Base-by-base conservation (phyloP, 2,329 filamentous ascomycete genomes). In the Cordyceps tenuipes region DNA sequence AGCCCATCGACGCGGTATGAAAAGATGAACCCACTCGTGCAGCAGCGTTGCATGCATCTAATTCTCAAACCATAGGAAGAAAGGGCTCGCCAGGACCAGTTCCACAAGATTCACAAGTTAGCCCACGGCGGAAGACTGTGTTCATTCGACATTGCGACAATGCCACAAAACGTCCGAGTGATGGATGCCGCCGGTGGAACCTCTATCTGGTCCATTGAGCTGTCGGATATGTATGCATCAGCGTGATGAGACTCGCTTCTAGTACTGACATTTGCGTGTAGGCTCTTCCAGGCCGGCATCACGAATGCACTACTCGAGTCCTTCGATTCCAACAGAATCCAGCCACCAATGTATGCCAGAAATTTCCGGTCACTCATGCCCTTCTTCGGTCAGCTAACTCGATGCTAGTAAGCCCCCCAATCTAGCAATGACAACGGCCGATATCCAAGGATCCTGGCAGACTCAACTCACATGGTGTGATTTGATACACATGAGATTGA, bases 121-220 rank as follows among this genome's bases (percentile, higher is more conserved):
- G 84, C 84, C 54, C 84, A 87, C 63, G 77, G 80, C 43, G 71
- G 78, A 2, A 66, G 66, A 36, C 64, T 69, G 2, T 71, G 60
- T 59, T 64, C 58, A 31, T 60, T 2, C 2, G 23, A 23, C 4
- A 4, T 23, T 23, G 4, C 2, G 23, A 4, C 2, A 23, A 62
- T 59, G 63, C 46, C 36, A 63, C 66, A 26, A 58, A 51, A 57
- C 62, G 29, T 47, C 19, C 63, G 58, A 51, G 58, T 88, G 52
- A 69, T 88, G 47, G 85, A 88, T 67, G 70, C 96, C 58, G 93
- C 91, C 47, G 92, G 88, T 64, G 93, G 92, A 21, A 96, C 91
- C 1, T 91, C 91, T 44, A 93, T 96, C 63, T 97, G 93, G 93
- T 84, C 88, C 46, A 89, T 95, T 66, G 88, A 93, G 65, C 88